Base-by-base conservation (phyloP, 768 basidiomycete species). In the Lepiota subincarnata region DNA sequence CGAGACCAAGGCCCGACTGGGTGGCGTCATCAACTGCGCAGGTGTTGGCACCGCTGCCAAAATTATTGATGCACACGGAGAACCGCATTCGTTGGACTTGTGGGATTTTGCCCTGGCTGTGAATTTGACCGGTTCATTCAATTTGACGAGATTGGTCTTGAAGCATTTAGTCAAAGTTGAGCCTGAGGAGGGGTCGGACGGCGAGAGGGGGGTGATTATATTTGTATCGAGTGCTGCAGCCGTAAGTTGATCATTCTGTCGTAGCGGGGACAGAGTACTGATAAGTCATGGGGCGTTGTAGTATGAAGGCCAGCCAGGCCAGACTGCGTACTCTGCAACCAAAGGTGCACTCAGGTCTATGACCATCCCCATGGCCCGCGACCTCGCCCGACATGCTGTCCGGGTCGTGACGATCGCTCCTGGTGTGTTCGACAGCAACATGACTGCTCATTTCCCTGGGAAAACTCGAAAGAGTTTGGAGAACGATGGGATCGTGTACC, bases 311-410 rank as follows among this genome's bases (percentile, higher is more conserved):
- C 79, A 81, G 55, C 74, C 80, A 1, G 81, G 81, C 1, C 83
- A 83, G 57, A 70, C 73, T 0, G 82, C 80, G 0, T 84, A 84
- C 58, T 64, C 79, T 0, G 79, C 79, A 2, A 70, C 73, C 1
- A 84, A 84, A 63, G 83, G 82, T 43, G 83, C 77, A 0, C 56
- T 84, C 3, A 66, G 69, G 18, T 79, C 81, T 1, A 77, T 84
- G 77, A 77, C 80, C 0, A 71, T 84, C 2, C 82, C 83, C 1
- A 76, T 83, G 73, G 78, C 83, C 3, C 73, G 83, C 47, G 83
- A 84, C 60, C 71, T 84, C 11, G 71, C 76, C 2, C 70, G 76
- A 11, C 72, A 80, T 56, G 77, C 73, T 43, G 66, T 80, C 26
- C 75, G 80, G 56, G 82, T 82, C 43, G 76, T 82, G 35, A 73